Evolutionary conservation across 495 filamentous ascomycete genomes (phyloP).

Genomic region (Neurospora sp.): DNA sequence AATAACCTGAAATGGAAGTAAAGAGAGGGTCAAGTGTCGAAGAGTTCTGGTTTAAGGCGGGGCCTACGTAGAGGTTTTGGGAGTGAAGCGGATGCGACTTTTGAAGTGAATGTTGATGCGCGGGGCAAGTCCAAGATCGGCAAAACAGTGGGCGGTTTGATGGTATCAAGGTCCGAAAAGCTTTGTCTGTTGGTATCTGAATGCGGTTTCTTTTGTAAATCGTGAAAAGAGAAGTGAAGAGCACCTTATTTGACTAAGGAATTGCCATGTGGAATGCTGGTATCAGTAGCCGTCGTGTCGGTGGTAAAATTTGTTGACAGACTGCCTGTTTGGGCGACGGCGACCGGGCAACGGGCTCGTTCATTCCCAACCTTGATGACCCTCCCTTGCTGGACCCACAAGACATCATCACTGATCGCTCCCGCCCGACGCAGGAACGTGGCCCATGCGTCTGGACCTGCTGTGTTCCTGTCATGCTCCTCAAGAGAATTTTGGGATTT

Average conservation of each 20-base stretch:
- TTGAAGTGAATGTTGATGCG: background rate
- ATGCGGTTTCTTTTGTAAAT: too few relatives aligned
- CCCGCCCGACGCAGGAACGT: background rate
- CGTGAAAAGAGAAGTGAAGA: background rate
- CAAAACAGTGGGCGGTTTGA: background rate
- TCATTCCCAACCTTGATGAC: background rate
- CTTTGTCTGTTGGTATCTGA: background rate
- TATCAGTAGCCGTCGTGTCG: background rate
- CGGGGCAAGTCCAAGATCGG: background rate
- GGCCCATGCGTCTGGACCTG: background rate
- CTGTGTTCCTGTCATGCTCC: background rate
- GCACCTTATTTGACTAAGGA: background rate
- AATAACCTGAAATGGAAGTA: background rate
- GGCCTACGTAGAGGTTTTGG: background rate
- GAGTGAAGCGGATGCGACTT: background rate
- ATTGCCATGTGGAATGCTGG: background rate
- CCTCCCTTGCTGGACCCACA: constrained; percentile 4
- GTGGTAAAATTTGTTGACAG: constrained; percentile 17
- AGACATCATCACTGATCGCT: background rate
- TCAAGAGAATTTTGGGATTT: background rate
- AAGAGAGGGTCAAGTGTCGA: background rate
- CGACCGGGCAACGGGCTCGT: constrained; percentile 18
- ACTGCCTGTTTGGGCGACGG: constrained; percentile 15
- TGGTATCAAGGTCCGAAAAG: background rate
- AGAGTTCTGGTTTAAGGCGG: background rate